These are phyloP conservation scores for Ceratocystis albifundus DNA, from an alignment of 2,329 filamentous ascomycete genomes.

Conservation along the genomic window DNA sequence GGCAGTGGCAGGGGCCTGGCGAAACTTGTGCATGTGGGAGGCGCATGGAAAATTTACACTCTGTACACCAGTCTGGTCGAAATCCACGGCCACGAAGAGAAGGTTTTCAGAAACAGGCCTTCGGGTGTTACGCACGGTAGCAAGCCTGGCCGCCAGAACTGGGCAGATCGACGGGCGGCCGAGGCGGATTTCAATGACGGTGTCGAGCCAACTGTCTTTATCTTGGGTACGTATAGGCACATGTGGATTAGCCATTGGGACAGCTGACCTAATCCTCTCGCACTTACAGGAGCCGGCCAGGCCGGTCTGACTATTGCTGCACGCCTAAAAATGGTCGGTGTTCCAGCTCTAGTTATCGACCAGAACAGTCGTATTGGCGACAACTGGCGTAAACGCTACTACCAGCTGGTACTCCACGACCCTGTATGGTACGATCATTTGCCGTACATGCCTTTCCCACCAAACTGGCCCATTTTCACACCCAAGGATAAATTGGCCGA, in stretches of 20 bases:
- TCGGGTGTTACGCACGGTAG: constrained; percentile 47
- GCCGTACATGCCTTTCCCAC: constrained; percentile 53
- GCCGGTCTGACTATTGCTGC: constrained; percentile 47
- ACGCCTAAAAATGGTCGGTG: constrained; percentile 46
- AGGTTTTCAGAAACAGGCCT: constrained; percentile 36
- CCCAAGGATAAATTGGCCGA: constrained; percentile 61
- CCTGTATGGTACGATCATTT: constrained; percentile 51
- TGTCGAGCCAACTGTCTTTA: constrained; percentile 45
- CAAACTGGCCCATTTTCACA: constrained; percentile 57
- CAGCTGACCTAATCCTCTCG: background rate
- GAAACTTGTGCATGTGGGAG: constrained; percentile 36
- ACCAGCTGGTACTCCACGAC: constrained; percentile 56
- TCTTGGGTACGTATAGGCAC: constrained; percentile 41
- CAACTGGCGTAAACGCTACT: constrained; percentile 52
- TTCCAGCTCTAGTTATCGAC: constrained; percentile 48
- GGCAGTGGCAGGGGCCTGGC: constrained; percentile 47
- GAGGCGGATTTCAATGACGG: constrained; percentile 39
- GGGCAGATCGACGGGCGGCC: constrained; percentile 42
- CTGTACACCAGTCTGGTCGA: constrained; percentile 49
- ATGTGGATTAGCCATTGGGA: background rate
- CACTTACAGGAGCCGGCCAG: constrained; percentile 44
- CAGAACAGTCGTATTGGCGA: constrained; percentile 47
- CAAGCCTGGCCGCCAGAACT: constrained; percentile 44
- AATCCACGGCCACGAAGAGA: constrained; percentile 44
- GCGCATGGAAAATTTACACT: constrained; percentile 50